Conservation (phyloP, 2,329 filamentous ascomycete genomes). For the Zasmidium angulare region DNA sequence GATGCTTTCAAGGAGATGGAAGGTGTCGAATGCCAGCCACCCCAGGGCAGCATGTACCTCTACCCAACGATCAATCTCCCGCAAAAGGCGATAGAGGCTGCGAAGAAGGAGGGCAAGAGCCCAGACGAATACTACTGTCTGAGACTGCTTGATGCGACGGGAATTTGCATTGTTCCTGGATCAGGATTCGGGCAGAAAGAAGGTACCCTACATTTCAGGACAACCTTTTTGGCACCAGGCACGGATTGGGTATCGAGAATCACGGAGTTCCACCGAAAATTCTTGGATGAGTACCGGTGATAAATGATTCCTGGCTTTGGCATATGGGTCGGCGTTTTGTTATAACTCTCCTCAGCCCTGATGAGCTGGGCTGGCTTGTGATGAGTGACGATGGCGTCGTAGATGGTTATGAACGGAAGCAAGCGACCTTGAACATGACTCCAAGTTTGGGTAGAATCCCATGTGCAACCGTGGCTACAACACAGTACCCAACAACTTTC, state of each 20-base stretch:
- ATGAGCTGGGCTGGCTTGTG: neutral
- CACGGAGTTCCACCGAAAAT: conserved; percentile 84
- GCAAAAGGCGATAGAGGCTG: conserved; percentile 72
- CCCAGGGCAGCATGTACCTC: conserved; percentile 97
- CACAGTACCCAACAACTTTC: too few relatives aligned
- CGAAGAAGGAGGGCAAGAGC: conserved; percentile 67
- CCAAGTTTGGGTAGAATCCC: too few relatives aligned
- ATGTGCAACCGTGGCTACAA: too few relatives aligned
- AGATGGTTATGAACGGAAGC: neutral
- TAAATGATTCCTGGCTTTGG: neutral
- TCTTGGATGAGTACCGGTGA: conserved; percentile 74
- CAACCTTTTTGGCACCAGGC: conserved; percentile 92
- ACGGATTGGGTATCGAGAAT: conserved; percentile 92
- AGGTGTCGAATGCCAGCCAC: conserved; percentile 84
- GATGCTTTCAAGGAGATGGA: conserved; percentile 93
- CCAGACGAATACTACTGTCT: conserved; percentile 95
- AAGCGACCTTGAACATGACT: too few relatives aligned
- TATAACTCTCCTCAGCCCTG: neutral
- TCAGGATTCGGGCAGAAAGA: conserved; percentile 93
- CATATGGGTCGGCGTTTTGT: neutral
- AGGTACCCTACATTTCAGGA: conserved; percentile 88
- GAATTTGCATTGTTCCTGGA: conserved; percentile 90
- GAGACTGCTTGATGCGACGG: conserved; percentile 85
- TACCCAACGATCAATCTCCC: conserved; percentile 91
- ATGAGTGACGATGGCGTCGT: neutral